Evolutionary conservation across 345 rosid species (phyloP).

Genomic region (Pistacia integerrima): DNA sequence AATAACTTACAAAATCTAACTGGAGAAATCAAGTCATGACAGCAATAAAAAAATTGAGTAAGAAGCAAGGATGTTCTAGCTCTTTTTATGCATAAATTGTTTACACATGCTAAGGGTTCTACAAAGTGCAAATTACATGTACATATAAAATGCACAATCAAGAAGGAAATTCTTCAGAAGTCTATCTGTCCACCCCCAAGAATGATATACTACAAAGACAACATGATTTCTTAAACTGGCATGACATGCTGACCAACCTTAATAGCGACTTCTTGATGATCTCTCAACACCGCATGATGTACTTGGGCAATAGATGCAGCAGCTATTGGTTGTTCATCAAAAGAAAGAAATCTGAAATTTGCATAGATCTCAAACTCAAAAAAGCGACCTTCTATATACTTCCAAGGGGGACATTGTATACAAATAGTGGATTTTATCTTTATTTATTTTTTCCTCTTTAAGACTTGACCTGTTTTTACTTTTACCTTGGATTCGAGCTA

Average conservation of each 20-base stretch:
- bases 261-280: conserved; percentile 72
- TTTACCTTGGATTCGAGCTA: too few relatives aligned
- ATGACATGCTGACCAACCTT: conserved; percentile 51
- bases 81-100: not conserved
- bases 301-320: conserved; percentile 98
- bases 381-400: not conserved
- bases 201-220: not conserved
- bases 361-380: conserved; percentile 17
- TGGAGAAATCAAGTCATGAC: not conserved
- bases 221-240: not conserved
- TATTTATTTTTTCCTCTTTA: too few relatives aligned
- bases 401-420: not conserved
- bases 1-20: not conserved
- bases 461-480: too few relatives aligned
- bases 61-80: not conserved
- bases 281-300: conserved; percentile 67
- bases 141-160: not conserved
- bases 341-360: conserved; percentile 64
- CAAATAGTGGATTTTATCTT: not conserved
- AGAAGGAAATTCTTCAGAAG: not conserved
- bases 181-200: not conserved
- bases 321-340: conserved; percentile 87
- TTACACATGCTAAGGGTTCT: not conserved
- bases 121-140: not conserved
- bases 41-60: not conserved